Evolutionary conservation across 2,329 filamentous ascomycete species (phyloP), one percentile per base, ranked within the genome.

Genomic region (Westerdykella aurantiaca): DNA sequence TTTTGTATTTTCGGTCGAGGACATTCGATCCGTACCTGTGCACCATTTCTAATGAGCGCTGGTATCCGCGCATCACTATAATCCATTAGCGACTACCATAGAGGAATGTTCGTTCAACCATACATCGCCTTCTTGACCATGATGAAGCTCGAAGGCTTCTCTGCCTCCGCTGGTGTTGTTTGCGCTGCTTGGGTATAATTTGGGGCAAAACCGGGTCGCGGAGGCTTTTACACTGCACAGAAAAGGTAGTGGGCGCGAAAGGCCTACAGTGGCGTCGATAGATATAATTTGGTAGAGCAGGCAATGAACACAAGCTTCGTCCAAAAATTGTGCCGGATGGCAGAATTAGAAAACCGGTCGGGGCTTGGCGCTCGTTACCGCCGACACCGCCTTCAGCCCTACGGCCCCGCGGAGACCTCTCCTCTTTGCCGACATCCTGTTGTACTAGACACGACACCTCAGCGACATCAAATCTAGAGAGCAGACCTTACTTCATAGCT

Each of bases 71-170:
- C 61, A 46, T 69, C 66, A 53, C 57, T 62, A 37, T 4, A 39
- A 4, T 11, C 4, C 23, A 41, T 61, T n/a, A 61, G 60, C 17
- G 43, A 44, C 22, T 13, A 4, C 2, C 17, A 11, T n/a, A 22
- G 31, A 21, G 31, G 6, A 17, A 6, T 29, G 12, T 38, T 31
- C 14, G 23, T 23, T 1, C 41, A n/a, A 31, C 39, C 58, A 41
- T 62, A 63, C 60, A 64, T 65, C n/a, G 64, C 64, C 56, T 67
- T 67, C 57, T 67, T 67, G 14, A 57, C 56, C 64, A 67, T 67
- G 47, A 54, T 60, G 52, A 54, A 53, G 50, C 54, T 60, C 51
- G 48, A 51, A 60, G 53, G 57, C 56, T 56, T 57, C 56, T 55
- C 56, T 59, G 55, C 61, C 56, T 53, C 55, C 53, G 25, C 25